These are phyloP conservation scores for Saccharomyces uvarum DNA, from an alignment of 1,139 yeast species.

Conservation along the genomic window DNA sequence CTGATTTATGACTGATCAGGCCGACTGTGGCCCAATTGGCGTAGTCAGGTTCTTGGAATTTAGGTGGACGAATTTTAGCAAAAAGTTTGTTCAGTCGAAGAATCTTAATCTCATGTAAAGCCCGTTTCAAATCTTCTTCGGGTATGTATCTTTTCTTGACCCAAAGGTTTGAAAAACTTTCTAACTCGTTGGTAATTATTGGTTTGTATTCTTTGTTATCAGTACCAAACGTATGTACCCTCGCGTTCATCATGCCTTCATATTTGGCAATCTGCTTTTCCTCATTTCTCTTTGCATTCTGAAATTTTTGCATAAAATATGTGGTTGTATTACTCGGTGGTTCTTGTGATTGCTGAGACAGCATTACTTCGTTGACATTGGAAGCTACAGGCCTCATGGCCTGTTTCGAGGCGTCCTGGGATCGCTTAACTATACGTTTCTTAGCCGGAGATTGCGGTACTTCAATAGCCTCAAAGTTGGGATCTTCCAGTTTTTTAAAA, in stretches of 20 bases:
- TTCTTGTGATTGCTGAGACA: constrained; percentile 3
- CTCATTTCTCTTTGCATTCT: constrained; percentile 19
- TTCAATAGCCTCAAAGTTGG: constrained; percentile 20
- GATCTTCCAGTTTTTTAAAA: constrained; percentile 13
- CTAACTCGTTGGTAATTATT: constrained; percentile 31
- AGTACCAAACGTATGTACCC: constrained; percentile 34
- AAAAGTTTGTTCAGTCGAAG: constrained; percentile 50
- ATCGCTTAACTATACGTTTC: constrained; percentile 3
- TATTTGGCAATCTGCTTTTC: constrained; percentile 16
- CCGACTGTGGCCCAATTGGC: constrained; percentile 74
- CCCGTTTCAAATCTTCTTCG: constrained; percentile 29
- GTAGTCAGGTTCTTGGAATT: constrained; percentile 58
- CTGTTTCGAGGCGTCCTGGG: constrained; percentile 9
- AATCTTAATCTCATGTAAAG: constrained; percentile 43
- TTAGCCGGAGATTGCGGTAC: constrained; percentile 22
- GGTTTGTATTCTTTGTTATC: constrained; percentile 20
- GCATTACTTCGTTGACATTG: not conserved
- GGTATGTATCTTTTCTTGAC: constrained; percentile 43
- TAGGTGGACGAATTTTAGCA: constrained; percentile 62
- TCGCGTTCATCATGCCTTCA: constrained; percentile 25
- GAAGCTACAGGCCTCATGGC: not conserved
- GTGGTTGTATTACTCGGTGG: constrained; percentile 20
- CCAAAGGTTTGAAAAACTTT: constrained; percentile 33
- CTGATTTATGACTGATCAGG: constrained; percentile 51
- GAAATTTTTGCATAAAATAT: constrained; percentile 32